Conservation (phyloP, 2,329 filamentous ascomycete genomes). For the Colletotrichum viniferum region DNA sequence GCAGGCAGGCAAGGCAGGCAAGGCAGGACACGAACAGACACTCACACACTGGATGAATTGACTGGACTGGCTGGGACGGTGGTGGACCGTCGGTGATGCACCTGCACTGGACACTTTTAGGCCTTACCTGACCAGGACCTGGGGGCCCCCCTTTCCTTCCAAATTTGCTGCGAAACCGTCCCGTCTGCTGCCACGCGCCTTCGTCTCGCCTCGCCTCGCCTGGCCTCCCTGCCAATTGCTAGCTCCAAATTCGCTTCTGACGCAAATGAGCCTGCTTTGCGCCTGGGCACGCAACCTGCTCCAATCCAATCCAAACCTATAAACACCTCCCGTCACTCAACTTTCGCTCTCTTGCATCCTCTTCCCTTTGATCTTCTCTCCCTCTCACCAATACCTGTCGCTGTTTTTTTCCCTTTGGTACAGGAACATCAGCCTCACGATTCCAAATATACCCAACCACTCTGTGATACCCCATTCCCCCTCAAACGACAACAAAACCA, state of each 20-base stretch:
- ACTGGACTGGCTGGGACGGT: background rate
- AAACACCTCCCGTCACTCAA: constrained; percentile 10
- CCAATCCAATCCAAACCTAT: background rate
- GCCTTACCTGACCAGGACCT: background rate
- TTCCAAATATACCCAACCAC: constrained; percentile 15
- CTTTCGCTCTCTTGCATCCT: background rate
- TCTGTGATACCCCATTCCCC: constrained; percentile 14
- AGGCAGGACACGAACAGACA: no score
- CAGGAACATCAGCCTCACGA: constrained; percentile 13
- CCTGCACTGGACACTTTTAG: background rate
- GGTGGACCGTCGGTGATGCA: background rate
- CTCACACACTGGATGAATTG: background rate
- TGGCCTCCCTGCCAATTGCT: constrained; percentile 4
- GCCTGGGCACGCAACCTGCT: background rate
- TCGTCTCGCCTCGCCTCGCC: background rate
- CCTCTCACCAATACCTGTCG: constrained; percentile 13
- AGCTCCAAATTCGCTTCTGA: constrained; percentile 6
- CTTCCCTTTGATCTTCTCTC: background rate
- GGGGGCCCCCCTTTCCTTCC: background rate
- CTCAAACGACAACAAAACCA: background rate
- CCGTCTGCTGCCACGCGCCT: background rate
- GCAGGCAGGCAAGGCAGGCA: background rate
- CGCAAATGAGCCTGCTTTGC: background rate
- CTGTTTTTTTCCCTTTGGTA: background rate
- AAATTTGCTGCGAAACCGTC: background rate